These are phyloP conservation scores for Diaporthe nobilis DNA, from an alignment of 2,329 filamentous ascomycete genomes.

Conservation along the genomic window DNA sequence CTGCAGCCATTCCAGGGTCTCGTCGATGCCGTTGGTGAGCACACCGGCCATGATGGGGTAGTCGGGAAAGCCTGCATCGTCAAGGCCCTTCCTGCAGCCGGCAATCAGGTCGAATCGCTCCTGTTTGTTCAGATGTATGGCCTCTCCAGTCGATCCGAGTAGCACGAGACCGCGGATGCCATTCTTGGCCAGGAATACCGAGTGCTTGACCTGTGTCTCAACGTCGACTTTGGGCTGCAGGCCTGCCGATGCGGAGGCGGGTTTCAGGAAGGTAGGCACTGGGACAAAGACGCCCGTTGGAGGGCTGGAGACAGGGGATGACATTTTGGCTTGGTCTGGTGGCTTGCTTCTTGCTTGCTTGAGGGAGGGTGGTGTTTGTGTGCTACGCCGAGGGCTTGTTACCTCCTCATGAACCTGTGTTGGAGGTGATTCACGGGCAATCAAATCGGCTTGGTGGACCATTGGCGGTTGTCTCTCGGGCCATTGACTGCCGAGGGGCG, in stretches of 20 bases:
- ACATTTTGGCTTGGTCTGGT: constrained; percentile 17
- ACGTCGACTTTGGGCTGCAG: constrained; percentile 69
- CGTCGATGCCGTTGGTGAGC: constrained; percentile 72
- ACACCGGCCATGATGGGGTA: constrained; percentile 75
- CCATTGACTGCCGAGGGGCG: constrained; percentile 31
- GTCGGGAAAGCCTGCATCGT: constrained; percentile 67
- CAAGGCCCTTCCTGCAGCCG: constrained; percentile 68
- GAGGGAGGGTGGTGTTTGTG: background rate
- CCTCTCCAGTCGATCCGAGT: constrained; percentile 75
- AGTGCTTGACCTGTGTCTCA: constrained; percentile 70
- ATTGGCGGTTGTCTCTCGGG: constrained; percentile 11
- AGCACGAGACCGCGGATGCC: constrained; percentile 74
- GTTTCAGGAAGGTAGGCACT: constrained; percentile 75
- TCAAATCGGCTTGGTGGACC: background rate
- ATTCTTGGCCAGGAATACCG: constrained; percentile 70
- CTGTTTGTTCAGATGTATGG: constrained; percentile 71
- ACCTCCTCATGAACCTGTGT: background rate
- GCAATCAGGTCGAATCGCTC: constrained; percentile 69
- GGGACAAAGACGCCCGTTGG: constrained; percentile 72
- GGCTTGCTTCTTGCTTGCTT: background rate
- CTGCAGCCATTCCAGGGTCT: constrained; percentile 62
- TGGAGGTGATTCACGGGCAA: constrained; percentile 1
- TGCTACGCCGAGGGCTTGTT: background rate
- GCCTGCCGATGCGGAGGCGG: constrained; percentile 57
- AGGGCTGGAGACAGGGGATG: constrained; percentile 49